Evolutionary conservation across 2,329 filamentous ascomycete species (phyloP), one percentile per base, ranked within the genome.

Genomic region (Fusarium sp.): DNA sequence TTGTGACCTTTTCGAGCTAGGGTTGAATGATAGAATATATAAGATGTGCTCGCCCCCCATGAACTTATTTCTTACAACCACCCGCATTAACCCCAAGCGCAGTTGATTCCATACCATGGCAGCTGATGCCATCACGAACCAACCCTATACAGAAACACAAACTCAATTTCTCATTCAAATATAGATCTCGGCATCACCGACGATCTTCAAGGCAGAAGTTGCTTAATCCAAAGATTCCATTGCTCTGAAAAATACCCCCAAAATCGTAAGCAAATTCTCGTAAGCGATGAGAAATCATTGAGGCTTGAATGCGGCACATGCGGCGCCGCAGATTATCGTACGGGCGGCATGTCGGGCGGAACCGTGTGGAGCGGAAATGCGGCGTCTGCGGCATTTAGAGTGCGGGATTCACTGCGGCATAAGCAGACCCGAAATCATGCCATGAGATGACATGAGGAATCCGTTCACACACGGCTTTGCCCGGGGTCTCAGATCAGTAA

Each of bases 381-480:
- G 61, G 55, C 44, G 10, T 27, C 2, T 44, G 63, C 63, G 63
- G 63, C 62, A 49, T 42, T 11, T 24, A 9, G 24, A 22, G 14
- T 24, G 25, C 44, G 44, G 49, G 18, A 30, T 57, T 63, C 1
- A 47, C 38, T 50, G 54, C 63, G 63, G 63, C 55, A 59, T 61
- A 50, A 61, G 54, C 38, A 47, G 25, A 27, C 43, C 62, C 43
- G 44, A 32, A 66, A 66, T 66, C 63, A 66, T 66, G 55, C 63
- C 46, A 66, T 22, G 53, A 54, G 42, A 66, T 66, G 63, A 66
- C 55, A 53, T 66, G 62, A 66, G 62, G 29, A 50, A 45, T 66
- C 20, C 24, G 24, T 32, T 30, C 8, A n/a, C 44, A 42, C 32
- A 32, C 63, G 63, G 63, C 47, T 61, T 66, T 61, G 38, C 30